Evolutionary conservation across 257 asterid species (phyloP).

Genomic region (Phtheirospermum japonicum): DNA sequence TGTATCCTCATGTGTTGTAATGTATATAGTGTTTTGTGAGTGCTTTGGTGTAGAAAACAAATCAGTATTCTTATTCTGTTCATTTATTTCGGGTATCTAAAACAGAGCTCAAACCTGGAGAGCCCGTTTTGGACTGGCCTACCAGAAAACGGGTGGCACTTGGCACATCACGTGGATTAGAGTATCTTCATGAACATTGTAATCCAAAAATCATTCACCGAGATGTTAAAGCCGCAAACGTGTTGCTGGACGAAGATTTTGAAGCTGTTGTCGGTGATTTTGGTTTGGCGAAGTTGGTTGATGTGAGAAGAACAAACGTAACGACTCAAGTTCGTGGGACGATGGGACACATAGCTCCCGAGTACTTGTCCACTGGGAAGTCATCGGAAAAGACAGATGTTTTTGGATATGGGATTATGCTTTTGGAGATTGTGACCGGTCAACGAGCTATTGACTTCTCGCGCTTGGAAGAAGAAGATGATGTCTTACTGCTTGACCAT

Average conservation of each 20-base stretch:
- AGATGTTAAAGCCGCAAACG: slow-evolving; percentile 99
- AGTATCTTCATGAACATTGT: slow-evolving; percentile 92
- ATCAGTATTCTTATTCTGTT: slow-evolving; percentile 2
- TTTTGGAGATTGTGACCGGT: slow-evolving; percentile 89
- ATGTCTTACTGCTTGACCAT: slow-evolving; percentile 86
- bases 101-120: slow-evolving; percentile 87
- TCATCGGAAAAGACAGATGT: slow-evolving; percentile 94
- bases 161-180: slow-evolving; percentile 95
- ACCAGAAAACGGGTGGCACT: slow-evolving; percentile 81
- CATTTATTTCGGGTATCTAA: slow-evolving; percentile 19
- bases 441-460: slow-evolving; percentile 97
- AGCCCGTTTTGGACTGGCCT: slow-evolving; percentile 75
- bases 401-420: slow-evolving; percentile 96
- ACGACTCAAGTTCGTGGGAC: slow-evolving; percentile 99
- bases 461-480: slow-evolving; percentile 95
- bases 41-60: too few relatives aligned
- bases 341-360: slow-evolving; percentile 99
- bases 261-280: slow-evolving; percentile 98
- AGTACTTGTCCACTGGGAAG: slow-evolving; percentile 90
- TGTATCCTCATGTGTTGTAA: neutral
- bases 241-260: slow-evolving; percentile 79
- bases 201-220: slow-evolving; percentile 94
- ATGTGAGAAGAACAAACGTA: slow-evolving; percentile 82
- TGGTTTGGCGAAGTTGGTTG: slow-evolving; percentile 93
- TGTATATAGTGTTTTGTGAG: neutral